Base-by-base conservation (phyloP, 176 grass and related monocot species). In the Pontederia paniculata region DNA sequence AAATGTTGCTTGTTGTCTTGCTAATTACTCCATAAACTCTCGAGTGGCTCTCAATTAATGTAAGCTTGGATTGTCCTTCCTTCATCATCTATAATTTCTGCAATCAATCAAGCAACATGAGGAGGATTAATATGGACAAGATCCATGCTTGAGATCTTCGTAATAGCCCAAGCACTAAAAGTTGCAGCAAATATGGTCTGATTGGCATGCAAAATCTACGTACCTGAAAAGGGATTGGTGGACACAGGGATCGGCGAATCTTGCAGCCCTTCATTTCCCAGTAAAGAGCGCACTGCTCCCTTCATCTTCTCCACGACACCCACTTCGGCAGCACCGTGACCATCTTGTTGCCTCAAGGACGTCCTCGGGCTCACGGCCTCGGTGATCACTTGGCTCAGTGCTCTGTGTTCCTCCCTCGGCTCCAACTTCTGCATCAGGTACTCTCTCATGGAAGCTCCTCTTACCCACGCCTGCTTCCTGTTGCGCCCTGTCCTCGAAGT, bases 371-470 rank as follows among this genome's bases (percentile, higher is more conserved):
- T 59, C 57, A 59, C 31, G 9, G 57, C 57, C 28, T 17, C 21
- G 23, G 57, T 59, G 17, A 59, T 59, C 23, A 59, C 55, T 11
- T 76, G 44, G 58, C 90, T 86, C 22, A 96, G 74, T 0, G 67
- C 68, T 23, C 75, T 57, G 31, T 96, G 67, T 28, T 86, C 90
- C n/a, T 96, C 90, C 9, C 71, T 68, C 0, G 90, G 90, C 5
- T 81, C 83, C 23, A 96, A 74, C 71, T 76, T 83, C 63, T 96
- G 76, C 2, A 77, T 60, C 60, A 89, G 49, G 43, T 83, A 96
- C 44, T 81, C 85, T 28, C 62, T 89, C 57, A 78, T 17, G 0
- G 63, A 73, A 10, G 71, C 70, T 10, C 76, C 79, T 74, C 80
- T 78, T 41, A 76, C 82, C 74, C 77, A 85, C 37, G 55, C 53